A percentile compares a stretch with the other conserved stretches of the same genome.
Evolutionary conservation across 345 rosid species (phyloP).

Genomic region (Abelmoschus esculentus): DNA sequence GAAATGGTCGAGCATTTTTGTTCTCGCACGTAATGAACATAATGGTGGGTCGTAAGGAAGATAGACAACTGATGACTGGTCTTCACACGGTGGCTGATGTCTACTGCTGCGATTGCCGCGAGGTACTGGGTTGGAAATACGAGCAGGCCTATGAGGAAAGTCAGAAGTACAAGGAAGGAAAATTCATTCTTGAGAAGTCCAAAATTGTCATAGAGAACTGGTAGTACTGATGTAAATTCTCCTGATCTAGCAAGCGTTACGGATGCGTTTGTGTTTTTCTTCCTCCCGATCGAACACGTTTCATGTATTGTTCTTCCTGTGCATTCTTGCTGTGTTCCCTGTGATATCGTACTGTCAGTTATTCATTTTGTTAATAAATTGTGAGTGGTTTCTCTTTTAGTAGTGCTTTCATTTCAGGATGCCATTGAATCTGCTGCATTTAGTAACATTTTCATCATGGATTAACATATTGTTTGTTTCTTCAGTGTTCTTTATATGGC

Average conservation of each 20-base stretch:
- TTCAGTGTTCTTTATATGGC: neutral
- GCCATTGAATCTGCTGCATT: neutral
- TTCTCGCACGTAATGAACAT: constrained; percentile 37
- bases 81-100: constrained; percentile 38
- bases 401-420: neutral
- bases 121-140: constrained; percentile 36
- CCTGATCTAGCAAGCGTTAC: constrained; percentile 8
- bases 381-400: constrained; percentile 17
- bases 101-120: constrained; percentile 26
- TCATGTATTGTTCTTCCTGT: constrained; percentile 1
- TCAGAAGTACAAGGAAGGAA: constrained; percentile 39
- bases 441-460: neutral
- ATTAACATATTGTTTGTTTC: neutral
- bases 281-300: constrained; percentile 8
- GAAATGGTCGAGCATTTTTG: constrained; percentile 33
- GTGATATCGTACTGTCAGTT: constrained; percentile 14
- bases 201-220: constrained; percentile 33
- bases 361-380: constrained; percentile 21
- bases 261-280: constrained; percentile 1
- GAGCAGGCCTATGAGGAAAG: constrained; percentile 35
- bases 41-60: constrained; percentile 29
- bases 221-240: constrained; percentile 13
- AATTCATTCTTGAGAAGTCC: constrained; percentile 35
- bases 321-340: constrained; percentile 16
- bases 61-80: constrained; percentile 31